A percentile compares a stretch with the other conserved stretches of the same genome.
Conservation (phyloP, 1,139 yeast genomes). For the Diutina ranongensis region DNA sequence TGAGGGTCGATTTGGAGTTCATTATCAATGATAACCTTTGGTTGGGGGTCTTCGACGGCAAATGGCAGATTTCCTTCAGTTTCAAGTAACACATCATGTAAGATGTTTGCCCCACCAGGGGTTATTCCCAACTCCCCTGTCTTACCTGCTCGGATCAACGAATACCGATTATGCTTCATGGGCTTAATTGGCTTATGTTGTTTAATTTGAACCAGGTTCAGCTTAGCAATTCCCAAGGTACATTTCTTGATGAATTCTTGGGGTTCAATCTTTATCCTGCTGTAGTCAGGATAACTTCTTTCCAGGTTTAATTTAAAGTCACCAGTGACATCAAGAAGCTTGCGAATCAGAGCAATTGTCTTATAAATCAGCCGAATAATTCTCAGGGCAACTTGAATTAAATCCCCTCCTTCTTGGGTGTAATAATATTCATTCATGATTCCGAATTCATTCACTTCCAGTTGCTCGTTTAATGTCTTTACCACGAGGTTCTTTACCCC, state of each 20-base stretch:
- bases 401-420: slow-evolving; percentile 55
- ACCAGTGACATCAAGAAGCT: slow-evolving; percentile 42
- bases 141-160: slow-evolving; percentile 49
- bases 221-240: slow-evolving; percentile 47
- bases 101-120: slow-evolving; percentile 46
- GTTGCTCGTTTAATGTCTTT: slow-evolving; percentile 31
- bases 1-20: slow-evolving; percentile 37
- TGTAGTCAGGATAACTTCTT: slow-evolving; percentile 65
- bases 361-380: slow-evolving; percentile 49
- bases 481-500: slow-evolving; percentile 54
- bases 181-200: slow-evolving; percentile 14
- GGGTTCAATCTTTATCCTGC: slow-evolving; percentile 46
- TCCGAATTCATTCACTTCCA: slow-evolving; percentile 9
- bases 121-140: slow-evolving; percentile 43
- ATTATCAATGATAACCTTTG: slow-evolving; percentile 17
- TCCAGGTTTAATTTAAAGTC: slow-evolving; percentile 60
- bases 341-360: slow-evolving; percentile 35
- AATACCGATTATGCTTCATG: slow-evolving; percentile 31
- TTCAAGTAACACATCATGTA: slow-evolving; percentile 34
- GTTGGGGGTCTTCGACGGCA: slow-evolving; percentile 9
- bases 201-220: slow-evolving; percentile 22
- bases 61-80: slow-evolving; percentile 11
- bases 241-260: slow-evolving; percentile 50
- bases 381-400: slow-evolving; percentile 49
- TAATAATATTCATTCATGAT: slow-evolving; percentile 28